phyloP scores from a whole-genome alignment of 768 basidiomycete genomes.

The Agaricus blazei region DNA sequence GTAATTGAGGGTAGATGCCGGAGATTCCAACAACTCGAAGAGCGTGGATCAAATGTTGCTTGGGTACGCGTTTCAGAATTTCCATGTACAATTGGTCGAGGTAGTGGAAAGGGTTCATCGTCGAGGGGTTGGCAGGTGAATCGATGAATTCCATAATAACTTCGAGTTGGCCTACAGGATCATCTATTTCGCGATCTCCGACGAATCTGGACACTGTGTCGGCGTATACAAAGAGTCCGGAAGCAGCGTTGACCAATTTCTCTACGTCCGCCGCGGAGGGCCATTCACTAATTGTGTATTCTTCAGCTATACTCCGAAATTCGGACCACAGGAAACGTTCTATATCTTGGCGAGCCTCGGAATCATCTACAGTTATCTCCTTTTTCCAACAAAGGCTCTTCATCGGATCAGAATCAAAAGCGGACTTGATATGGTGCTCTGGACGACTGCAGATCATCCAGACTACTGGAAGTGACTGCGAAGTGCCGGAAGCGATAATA shows the following conservation, averaged over 20 bases:
- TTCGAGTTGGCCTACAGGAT: not conserved
- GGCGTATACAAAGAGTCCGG: constrained; percentile 14
- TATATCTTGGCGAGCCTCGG: constrained; percentile 4
- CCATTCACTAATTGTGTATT: not conserved
- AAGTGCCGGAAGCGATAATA: not conserved
- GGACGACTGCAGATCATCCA: constrained; percentile 14
- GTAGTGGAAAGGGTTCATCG: not conserved
- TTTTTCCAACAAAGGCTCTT: not conserved
- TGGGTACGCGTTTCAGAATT: not conserved
- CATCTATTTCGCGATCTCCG: constrained; percentile 4
- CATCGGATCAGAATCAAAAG: not conserved
- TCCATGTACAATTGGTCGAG: constrained; percentile 1
- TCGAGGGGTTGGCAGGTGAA: not conserved
- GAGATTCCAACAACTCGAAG: not conserved
- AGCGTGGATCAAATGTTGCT: not conserved
- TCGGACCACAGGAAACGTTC: not conserved
- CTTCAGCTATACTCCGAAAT: not conserved
- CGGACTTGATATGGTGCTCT: constrained; percentile 9
- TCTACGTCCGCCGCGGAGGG: constrained; percentile 6
- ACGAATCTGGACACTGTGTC: constrained; percentile 12
- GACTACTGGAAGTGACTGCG: constrained; percentile 3
- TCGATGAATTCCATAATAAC: constrained; percentile 3
- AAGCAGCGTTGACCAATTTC: constrained; percentile 9
- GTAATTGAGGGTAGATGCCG: not conserved
- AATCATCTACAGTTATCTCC: constrained; percentile 1